Percentiles rank a stretch among this genome's conserved stretches.
Conservation (phyloP, 768 basidiomycete genomes). For the Kwoniella botswanensis region DNA sequence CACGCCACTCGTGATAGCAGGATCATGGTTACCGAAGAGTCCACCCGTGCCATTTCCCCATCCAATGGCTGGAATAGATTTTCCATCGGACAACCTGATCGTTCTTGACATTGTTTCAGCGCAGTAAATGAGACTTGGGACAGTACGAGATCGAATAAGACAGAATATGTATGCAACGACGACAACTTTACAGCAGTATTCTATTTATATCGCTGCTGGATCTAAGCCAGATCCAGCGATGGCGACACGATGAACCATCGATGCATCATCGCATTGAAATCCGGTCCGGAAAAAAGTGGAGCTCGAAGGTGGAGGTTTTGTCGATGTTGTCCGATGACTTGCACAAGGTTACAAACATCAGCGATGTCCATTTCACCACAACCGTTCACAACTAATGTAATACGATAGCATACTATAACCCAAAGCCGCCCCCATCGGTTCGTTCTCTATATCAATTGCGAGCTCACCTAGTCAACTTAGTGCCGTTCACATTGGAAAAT, state of each 20-base stretch:
- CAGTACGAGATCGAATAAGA: neutral
- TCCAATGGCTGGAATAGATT: constrained; percentile 49
- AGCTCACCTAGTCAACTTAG: too few relatives aligned
- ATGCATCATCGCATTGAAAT: neutral
- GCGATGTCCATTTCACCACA: too few relatives aligned
- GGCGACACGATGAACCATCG: neutral
- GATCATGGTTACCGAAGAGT: constrained; percentile 28
- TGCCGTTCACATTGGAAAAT: too few relatives aligned
- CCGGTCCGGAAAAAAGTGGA: neutral
- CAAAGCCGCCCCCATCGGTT: too few relatives aligned
- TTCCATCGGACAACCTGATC: constrained; percentile 51
- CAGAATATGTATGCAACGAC: neutral
- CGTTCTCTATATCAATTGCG: too few relatives aligned
- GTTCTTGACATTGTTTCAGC: constrained; percentile 33
- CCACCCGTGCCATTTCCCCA: constrained; percentile 51
- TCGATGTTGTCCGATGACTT: neutral
- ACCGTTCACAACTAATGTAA: too few relatives aligned
- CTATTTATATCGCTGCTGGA: neutral
- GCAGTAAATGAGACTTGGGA: neutral
- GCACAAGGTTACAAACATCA: neutral
- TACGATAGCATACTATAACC: too few relatives aligned
- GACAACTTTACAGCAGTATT: neutral
- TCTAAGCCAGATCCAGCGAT: neutral
- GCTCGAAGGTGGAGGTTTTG: neutral
- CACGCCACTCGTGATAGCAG: constrained; percentile 26